Evolutionary conservation across 192 early-diverging fungal species (phyloP).

Genomic region (Dissophora ornata): DNA sequence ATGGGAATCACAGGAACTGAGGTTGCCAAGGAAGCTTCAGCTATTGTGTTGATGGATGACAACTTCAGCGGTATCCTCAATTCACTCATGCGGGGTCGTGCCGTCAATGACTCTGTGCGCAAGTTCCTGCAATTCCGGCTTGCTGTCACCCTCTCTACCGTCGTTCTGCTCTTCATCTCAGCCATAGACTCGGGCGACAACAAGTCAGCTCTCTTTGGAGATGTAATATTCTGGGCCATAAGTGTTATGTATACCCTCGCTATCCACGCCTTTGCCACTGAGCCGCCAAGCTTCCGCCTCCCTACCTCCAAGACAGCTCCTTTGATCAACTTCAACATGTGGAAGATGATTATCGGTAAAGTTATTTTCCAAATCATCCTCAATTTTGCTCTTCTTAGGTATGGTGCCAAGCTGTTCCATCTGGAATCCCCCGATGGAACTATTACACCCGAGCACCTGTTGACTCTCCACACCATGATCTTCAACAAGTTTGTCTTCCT

Average conservation of each 20-base stretch:
- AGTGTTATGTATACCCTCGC: constrained; percentile 94
- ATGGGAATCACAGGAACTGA: constrained; percentile 93
- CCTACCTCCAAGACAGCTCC: constrained; percentile 80
- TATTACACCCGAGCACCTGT: constrained; percentile 36
- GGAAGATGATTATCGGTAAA: constrained; percentile 91
- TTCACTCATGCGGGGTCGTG: constrained; percentile 81
- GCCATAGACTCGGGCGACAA: constrained; percentile 71
- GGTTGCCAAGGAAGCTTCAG: constrained; percentile 84
- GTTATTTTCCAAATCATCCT: constrained; percentile 87
- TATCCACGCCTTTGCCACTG: constrained; percentile 88
- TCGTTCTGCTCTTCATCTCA: constrained; percentile 74
- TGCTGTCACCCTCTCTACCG: constrained; percentile 82
- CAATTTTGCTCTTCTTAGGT: constrained; percentile 69
- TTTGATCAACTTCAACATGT: constrained; percentile 89
- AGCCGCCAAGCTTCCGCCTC: constrained; percentile 84
- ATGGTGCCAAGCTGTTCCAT: constrained; percentile 70
- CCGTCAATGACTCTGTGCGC: constrained; percentile 82
- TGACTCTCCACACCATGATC: constrained; percentile 76
- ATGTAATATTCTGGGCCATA: constrained; percentile 94
- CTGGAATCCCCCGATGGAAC: constrained; percentile 40
- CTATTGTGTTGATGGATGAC: constrained; percentile 89
- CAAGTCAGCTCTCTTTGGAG: constrained; percentile 82
- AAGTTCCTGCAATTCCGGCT: constrained; percentile 90
- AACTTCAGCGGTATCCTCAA: constrained; percentile 87
- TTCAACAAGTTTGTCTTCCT: constrained; percentile 95